These are phyloP conservation scores for Neoboletus brunneissimus DNA, from an alignment of 768 basidiomycete species.

Conservation along the genomic window DNA sequence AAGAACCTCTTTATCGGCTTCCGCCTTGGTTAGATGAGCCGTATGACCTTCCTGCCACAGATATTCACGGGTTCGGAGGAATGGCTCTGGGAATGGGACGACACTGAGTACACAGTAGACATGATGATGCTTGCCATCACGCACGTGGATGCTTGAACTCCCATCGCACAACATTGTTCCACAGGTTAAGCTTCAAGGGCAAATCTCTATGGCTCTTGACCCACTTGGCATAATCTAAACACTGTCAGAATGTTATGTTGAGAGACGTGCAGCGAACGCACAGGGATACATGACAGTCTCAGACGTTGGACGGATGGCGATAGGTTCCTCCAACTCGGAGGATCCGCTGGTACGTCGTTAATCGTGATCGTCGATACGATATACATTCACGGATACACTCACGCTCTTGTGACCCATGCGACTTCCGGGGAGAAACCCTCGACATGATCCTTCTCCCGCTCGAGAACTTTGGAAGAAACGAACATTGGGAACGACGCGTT, in stretches of 20 bases:
- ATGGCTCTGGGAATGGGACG: conserved; percentile 66
- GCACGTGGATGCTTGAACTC: conserved; percentile 98
- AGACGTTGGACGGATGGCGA: conserved; percentile 96
- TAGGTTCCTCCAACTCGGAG: conserved; percentile 93
- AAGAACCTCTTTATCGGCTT: conserved; percentile 89
- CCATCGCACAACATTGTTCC: conserved; percentile 99
- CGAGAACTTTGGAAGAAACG: conserved; percentile 86
- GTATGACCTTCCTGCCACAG: conserved; percentile 99
- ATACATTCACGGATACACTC: conserved; percentile 31
- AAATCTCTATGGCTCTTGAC: conserved; percentile 96
- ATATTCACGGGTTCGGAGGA: conserved; percentile 98
- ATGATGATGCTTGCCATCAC: conserved; percentile 25
- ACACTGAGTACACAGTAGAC: neutral
- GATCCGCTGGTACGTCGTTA: conserved; percentile 55
- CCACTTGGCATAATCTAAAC: conserved; percentile 95
- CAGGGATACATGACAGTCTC: conserved; percentile 99
- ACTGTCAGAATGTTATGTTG: neutral
- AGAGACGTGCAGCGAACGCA: conserved; percentile 37
- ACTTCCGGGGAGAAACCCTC: conserved; percentile 99
- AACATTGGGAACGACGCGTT: conserved; percentile 99
- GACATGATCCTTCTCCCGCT: conserved; percentile 97
- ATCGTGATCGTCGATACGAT: neutral
- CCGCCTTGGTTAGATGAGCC: conserved; percentile 81
- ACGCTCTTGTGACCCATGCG: conserved; percentile 99
- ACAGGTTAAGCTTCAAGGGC: conserved; percentile 95